Evolutionary conservation across 2,329 filamentous ascomycete species (phyloP), one percentile per base, ranked within the genome.

Genomic region (Pseudogymnoascus sp.): DNA sequence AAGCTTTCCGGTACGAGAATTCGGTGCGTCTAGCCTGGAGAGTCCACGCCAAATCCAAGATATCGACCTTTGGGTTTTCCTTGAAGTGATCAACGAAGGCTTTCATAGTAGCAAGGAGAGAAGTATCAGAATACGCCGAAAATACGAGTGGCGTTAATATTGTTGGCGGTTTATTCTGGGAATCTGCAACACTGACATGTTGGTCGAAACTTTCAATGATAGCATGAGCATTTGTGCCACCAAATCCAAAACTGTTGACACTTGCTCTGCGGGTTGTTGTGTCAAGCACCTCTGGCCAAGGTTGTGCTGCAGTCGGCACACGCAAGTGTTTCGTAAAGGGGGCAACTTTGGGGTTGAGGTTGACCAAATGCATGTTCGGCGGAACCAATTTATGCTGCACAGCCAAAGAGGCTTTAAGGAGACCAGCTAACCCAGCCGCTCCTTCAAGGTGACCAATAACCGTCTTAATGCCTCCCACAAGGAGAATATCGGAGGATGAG

Each of bases 171-270:
- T 40, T 40, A 4, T 5, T 10, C 19, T 79, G 80, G 21, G 76
- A 76, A 46, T 19, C 77, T 35, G 23, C 15, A 33, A 10, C 11
- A 80, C n/a, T 73, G 2, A 72, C 72, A 66, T 80, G 78, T 2
- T 76, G 76, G 64, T 80, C 80, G n/a, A 77, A 76, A n/a, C 78
- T 78, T 6, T 78, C 78, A 3, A 26, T 4, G 29, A 77, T 79
- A 0, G 23, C 23, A 5, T 26, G 23, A 26, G 23, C 4, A 26
- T 26, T 26, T 3, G 23, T 5, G 23, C 23, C 23, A 5, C 23
- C 23, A 5, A 26, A 26, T 4, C 78, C 78, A 50, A 80, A 68
- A 19, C 23, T 62, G 23, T 69, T 70, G 7, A 70, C 59, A 26
- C 66, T 68, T 10, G 60, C 61, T 60, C 65, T 61, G 7, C 66